Evolutionary conservation across 371 early-diverging fungal species (phyloP).

Genomic region (Apophysomyces variabilis): DNA sequence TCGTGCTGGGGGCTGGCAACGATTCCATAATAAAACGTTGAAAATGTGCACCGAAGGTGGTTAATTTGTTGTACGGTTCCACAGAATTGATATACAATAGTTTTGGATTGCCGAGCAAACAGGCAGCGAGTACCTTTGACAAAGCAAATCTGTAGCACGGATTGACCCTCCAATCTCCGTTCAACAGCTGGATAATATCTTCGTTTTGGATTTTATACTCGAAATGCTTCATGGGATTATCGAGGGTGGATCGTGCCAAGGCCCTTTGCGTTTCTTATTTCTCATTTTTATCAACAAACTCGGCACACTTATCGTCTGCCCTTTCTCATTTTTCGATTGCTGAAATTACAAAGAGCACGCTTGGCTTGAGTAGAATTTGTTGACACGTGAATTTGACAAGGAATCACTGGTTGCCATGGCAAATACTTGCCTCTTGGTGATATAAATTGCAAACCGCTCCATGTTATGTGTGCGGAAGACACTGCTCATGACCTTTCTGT

Average conservation of each 20-base stretch:
- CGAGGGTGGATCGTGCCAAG: neutral
- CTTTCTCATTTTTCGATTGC: neutral
- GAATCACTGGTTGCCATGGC: neutral
- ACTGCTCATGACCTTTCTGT: neutral
- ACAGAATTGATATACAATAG: neutral
- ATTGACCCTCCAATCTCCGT: neutral
- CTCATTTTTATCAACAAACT: neutral
- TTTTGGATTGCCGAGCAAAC: neutral
- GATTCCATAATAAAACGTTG: neutral
- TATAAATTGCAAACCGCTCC: neutral
- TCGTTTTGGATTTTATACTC: neutral
- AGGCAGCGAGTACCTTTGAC: neutral
- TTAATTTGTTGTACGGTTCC: neutral
- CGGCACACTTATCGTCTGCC: neutral
- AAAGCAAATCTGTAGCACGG: neutral
- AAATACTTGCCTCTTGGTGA: neutral
- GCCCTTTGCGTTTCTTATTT: neutral
- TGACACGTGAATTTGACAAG: neutral
- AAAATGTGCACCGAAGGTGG: neutral
- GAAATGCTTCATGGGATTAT: neutral
- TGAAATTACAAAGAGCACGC: neutral
- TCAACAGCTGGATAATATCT: neutral
- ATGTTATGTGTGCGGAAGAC: neutral
- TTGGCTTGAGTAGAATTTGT: neutral
- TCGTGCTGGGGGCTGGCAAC: neutral